Percentiles rank a stretch among this genome's conserved stretches.
Conservation (phyloP, 2,329 filamentous ascomycete genomes). For the Fusarium subglutinans region DNA sequence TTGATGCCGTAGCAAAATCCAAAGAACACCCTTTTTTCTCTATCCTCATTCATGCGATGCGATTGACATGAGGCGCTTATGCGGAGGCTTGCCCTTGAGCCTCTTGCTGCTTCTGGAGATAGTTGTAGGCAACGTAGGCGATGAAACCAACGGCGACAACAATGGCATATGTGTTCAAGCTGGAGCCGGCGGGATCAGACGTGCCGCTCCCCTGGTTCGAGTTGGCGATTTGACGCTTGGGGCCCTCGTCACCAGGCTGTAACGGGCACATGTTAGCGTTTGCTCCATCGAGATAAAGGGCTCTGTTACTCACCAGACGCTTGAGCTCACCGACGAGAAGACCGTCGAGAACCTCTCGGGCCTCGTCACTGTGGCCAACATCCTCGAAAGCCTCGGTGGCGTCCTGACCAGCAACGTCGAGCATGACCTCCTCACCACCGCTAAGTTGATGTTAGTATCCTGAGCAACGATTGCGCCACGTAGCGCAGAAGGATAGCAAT, state of each 20-base stretch:
- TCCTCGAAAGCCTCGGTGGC: conserved; percentile 98
- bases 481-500: not conserved
- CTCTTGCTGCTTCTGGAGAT: conserved; percentile 70
- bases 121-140: conserved; percentile 87
- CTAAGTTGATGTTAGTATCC: conserved; percentile 57
- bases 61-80: conserved; percentile 39
- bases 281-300: not conserved
- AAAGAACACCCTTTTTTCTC: conserved; percentile 10
- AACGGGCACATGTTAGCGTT: conserved; percentile 37
- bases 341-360: conserved; percentile 87
- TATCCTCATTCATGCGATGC: conserved; percentile 19
- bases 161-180: conserved; percentile 83
- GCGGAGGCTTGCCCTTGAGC: conserved; percentile 34
- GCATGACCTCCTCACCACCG: conserved; percentile 96
- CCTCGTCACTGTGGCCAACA: conserved; percentile 98
- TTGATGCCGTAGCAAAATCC: conserved; percentile 25
- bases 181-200: conserved; percentile 64
- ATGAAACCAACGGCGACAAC: conserved; percentile 79
- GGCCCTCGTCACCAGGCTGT: conserved; percentile 81
- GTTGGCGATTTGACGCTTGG: conserved; percentile 61
- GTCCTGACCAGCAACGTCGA: conserved; percentile 96
- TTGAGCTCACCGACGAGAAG: conserved; percentile 81
- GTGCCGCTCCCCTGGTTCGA: conserved; percentile 60
- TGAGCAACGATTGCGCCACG: not conserved
- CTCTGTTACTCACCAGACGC: conserved; percentile 70